A percentile compares a stretch with the other conserved stretches of the same genome.
phyloP scores from a whole-genome alignment of 1,284 basidiomycete genomes.

The Xerocomus amazonicus region DNA sequence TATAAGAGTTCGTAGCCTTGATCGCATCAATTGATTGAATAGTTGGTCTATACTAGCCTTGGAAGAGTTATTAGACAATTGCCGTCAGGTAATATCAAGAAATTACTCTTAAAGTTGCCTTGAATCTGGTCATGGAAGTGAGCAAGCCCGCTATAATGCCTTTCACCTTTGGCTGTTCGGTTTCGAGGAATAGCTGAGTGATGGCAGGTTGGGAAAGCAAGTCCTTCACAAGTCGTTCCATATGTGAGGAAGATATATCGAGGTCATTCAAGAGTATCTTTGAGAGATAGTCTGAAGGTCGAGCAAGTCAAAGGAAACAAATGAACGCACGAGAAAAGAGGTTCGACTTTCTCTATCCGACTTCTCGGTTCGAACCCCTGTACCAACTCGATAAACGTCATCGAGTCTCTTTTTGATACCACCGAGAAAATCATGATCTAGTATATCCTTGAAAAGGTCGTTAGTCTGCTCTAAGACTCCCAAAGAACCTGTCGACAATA shows the following conservation, averaged over 20 bases:
- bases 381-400: conserved; percentile 69
- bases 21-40: conserved; percentile 89
- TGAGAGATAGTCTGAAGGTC: conserved; percentile 3
- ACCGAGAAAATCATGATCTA: conserved; percentile 79
- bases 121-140: conserved; percentile 59
- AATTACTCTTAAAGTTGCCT: conserved; percentile 64
- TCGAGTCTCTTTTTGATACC: conserved; percentile 83
- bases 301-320: neutral
- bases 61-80: conserved; percentile 9
- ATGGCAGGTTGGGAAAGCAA: conserved; percentile 55
- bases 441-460: conserved; percentile 61
- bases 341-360: conserved; percentile 74
- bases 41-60: conserved; percentile 88
- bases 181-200: conserved; percentile 65
- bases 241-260: conserved; percentile 82
- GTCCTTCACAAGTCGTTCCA: conserved; percentile 78
- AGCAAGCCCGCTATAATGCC: conserved; percentile 48
- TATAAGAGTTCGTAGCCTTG: conserved; percentile 79
- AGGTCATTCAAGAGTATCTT: conserved; percentile 88
- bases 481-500: conserved; percentile 71
- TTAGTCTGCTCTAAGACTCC: conserved; percentile 56
- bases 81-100: conserved; percentile 1
- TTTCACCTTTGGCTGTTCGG: conserved; percentile 52
- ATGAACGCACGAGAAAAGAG: conserved; percentile 71
- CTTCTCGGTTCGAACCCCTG: conserved; percentile 60